These are phyloP conservation scores for Gossypium davidsonii DNA, from an alignment of 441 rosid genomes.

Conservation along the genomic window DNA sequence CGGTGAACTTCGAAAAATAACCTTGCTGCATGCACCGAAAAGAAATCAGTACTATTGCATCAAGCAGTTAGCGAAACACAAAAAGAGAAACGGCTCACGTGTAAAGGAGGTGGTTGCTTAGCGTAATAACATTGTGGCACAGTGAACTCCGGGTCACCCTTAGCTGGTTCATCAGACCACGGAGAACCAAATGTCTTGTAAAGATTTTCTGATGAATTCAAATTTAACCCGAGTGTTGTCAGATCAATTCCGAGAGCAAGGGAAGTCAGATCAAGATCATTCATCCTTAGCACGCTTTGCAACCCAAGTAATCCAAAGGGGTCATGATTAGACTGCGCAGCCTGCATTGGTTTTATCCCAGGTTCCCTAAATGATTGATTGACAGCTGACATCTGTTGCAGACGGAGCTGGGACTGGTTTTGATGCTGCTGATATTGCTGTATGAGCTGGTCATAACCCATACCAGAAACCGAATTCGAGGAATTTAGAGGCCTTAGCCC, in stretches of 20 bases:
- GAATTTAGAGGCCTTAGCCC: constrained; percentile 86
- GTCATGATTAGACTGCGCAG: constrained; percentile 63
- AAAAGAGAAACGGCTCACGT: constrained; percentile 40
- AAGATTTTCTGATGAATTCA: constrained; percentile 84
- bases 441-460: constrained; percentile 73
- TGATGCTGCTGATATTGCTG: constrained; percentile 88
- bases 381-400: constrained; percentile 74
- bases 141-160: constrained; percentile 81
- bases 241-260: constrained; percentile 93
- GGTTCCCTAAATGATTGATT: constrained; percentile 85
- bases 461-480: constrained; percentile 53
- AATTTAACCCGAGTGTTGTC: constrained; percentile 78
- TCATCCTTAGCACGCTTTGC: constrained; percentile 67
- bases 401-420: constrained; percentile 70
- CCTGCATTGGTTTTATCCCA: constrained; percentile 63
- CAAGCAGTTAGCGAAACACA: background rate
- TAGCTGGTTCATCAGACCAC: constrained; percentile 91
- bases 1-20: constrained; percentile 58
- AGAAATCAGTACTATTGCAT: background rate
- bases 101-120: constrained; percentile 61
- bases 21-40: constrained; percentile 62
- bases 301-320: constrained; percentile 90
- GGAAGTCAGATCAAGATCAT: constrained; percentile 76
- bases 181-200: constrained; percentile 92
- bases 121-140: constrained; percentile 86